phyloP scores from a whole-genome alignment of 768 basidiomycete species.

The Leccinum aurantiacum region DNA sequence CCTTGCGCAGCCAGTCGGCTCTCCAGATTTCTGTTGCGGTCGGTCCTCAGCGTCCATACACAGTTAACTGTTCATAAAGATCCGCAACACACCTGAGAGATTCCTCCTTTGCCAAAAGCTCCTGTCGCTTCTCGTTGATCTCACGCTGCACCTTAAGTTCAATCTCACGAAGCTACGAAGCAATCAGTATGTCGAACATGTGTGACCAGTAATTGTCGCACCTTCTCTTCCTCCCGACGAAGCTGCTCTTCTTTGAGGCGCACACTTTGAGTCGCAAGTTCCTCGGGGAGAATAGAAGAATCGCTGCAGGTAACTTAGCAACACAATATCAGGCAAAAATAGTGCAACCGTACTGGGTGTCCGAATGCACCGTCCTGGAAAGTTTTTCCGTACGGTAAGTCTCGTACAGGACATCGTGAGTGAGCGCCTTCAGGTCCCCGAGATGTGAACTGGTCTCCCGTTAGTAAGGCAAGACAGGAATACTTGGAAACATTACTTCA shows the following conservation, averaged over 20 bases:
- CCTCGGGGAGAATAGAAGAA: slow-evolving; percentile 91
- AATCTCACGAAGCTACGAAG: slow-evolving; percentile 82
- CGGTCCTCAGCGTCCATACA: not conserved
- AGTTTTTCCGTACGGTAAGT: slow-evolving; percentile 98
- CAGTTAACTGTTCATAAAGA: not conserved
- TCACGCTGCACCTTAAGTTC: slow-evolving; percentile 98
- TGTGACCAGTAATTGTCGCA: slow-evolving; percentile 25
- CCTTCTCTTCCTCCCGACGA: slow-evolving; percentile 95
- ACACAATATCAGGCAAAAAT: slow-evolving; percentile 5
- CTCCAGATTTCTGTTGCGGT: slow-evolving; percentile 69
- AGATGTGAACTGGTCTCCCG: slow-evolving; percentile 72
- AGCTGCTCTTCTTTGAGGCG: slow-evolving; percentile 99
- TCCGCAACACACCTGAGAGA: slow-evolving; percentile 66
- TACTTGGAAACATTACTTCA: slow-evolving; percentile 58
- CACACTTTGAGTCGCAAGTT: slow-evolving; percentile 94
- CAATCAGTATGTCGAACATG: slow-evolving; percentile 14
- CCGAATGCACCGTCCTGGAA: slow-evolving; percentile 82
- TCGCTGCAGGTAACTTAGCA: slow-evolving; percentile 50
- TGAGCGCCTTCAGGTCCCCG: slow-evolving; percentile 90
- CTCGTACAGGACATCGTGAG: slow-evolving; percentile 92
- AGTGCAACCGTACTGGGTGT: slow-evolving; percentile 54
- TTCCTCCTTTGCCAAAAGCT: slow-evolving; percentile 94
- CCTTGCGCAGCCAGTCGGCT: slow-evolving; percentile 89
- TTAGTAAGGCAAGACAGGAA: slow-evolving; percentile 12
- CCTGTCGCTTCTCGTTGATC: slow-evolving; percentile 96